A percentile compares a stretch with the other conserved stretches of the same genome.
phyloP scores from a whole-genome alignment of 371 early-diverging fungal genomes.

The Syncephalastrum racemosum region DNA sequence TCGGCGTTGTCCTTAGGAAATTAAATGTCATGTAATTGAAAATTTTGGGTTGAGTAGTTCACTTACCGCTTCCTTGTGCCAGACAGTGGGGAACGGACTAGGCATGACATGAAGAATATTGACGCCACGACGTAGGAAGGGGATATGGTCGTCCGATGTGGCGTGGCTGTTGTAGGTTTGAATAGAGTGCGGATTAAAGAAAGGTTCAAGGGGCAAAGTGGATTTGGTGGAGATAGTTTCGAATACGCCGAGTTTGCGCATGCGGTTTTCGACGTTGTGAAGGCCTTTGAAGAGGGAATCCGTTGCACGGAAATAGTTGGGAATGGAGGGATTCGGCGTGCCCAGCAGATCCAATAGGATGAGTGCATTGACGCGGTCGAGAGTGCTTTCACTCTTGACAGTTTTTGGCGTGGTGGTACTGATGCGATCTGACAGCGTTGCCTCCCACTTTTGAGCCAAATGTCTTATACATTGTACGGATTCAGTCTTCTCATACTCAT shows the following conservation, averaged over 20 bases:
- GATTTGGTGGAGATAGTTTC: constrained; percentile 13
- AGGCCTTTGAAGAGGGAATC: constrained; percentile 53
- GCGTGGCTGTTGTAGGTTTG: constrained; percentile 18
- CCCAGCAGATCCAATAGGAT: constrained; percentile 88
- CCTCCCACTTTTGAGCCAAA: constrained; percentile 45
- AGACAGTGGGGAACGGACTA: constrained; percentile 78
- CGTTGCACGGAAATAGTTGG: constrained; percentile 55
- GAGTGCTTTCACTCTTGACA: constrained; percentile 24
- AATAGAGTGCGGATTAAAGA: constrained; percentile 34
- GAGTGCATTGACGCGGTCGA: constrained; percentile 75
- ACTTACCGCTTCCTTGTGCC: constrained; percentile 72
- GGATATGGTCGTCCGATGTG: constrained; percentile 87
- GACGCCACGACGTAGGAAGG: constrained; percentile 79
- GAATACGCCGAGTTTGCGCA: constrained; percentile 14
- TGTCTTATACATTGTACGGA: constrained; percentile 37
- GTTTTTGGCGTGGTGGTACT: constrained; percentile 12
- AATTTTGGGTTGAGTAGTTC: not conserved
- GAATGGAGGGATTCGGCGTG: constrained; percentile 42
- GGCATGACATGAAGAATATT: constrained; percentile 88
- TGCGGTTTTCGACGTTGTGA: constrained; percentile 34
- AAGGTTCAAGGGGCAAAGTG: constrained; percentile 7
- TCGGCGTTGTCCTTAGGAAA: constrained; percentile 26
- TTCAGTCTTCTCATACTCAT: not conserved
- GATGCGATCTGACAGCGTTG: constrained; percentile 9
- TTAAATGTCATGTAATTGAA: not conserved